Percentiles rank a stretch among this genome's conserved stretches.
phyloP scores from a whole-genome alignment of 441 rosid genomes.

The Brassica hybrid region DNA sequence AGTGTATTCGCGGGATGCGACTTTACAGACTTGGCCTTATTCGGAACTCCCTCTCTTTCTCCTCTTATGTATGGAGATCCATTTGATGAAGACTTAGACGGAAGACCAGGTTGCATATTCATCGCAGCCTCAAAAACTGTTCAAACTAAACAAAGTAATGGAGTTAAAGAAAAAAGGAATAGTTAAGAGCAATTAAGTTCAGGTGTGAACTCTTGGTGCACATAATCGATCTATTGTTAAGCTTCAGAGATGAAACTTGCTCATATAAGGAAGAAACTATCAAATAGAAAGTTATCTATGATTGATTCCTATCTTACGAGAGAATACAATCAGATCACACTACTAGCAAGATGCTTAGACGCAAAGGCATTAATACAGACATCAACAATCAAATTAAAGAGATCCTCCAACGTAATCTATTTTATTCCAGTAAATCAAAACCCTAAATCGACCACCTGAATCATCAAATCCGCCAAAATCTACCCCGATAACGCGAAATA shows the following conservation, averaged over 20 bases:
- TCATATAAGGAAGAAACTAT: no score
- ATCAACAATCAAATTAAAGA: not conserved
- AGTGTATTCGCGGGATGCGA: slow-evolving; percentile 50
- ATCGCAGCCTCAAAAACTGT: slow-evolving; percentile 49
- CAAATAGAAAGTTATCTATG: no score
- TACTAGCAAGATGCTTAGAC: not conserved
- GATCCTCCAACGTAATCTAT: not conserved
- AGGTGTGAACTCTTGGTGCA: no score
- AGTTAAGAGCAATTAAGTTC: no score
- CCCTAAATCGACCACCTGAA: slow-evolving; percentile 32
- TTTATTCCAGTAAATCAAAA: slow-evolving; percentile 20
- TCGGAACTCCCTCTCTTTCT: slow-evolving; percentile 64
- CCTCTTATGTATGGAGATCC: slow-evolving; percentile 70
- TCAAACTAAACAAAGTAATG: slow-evolving; percentile 30
- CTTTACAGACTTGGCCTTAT: slow-evolving; percentile 70
- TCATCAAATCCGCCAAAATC: not conserved
- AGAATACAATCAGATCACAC: no score
- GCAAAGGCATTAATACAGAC: not conserved
- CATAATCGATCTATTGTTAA: no score
- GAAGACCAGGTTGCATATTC: slow-evolving; percentile 65
- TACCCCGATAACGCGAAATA: not conserved
- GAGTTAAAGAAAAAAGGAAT: not conserved
- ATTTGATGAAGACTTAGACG: slow-evolving; percentile 65
- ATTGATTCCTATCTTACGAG: no score
- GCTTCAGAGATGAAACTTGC: no score